Percentiles rank a stretch among this genome's conserved stretches.
phyloP scores from a whole-genome alignment of 768 basidiomycete species.

The Suillus spraguei region DNA sequence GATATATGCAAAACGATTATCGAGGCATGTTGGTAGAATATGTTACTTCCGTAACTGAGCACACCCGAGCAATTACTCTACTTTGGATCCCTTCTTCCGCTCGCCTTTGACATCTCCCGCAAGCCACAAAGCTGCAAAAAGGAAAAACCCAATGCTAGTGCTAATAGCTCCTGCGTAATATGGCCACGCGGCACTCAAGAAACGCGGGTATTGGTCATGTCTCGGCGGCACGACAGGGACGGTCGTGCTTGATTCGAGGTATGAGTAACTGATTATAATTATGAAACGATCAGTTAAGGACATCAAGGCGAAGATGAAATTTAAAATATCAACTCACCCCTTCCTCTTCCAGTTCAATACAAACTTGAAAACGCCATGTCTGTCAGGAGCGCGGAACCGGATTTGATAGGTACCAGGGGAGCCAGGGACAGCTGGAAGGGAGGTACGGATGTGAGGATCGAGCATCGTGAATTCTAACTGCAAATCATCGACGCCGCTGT shows the following conservation, averaged over 20 bases:
- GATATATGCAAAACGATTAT: not conserved
- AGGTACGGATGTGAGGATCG: constrained; percentile 91
- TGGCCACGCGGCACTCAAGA: constrained; percentile 94
- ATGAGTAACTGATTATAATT: constrained; percentile 64
- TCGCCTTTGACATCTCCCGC: constrained; percentile 75
- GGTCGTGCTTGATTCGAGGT: constrained; percentile 69
- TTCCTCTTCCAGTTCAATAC: constrained; percentile 88
- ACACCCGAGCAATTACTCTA: constrained; percentile 21
- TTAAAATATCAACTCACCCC: constrained; percentile 54
- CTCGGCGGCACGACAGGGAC: constrained; percentile 91
- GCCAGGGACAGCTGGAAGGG: constrained; percentile 60
- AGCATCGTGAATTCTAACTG: constrained; percentile 99
- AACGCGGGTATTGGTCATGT: constrained; percentile 95
- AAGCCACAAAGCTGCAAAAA: constrained; percentile 89
- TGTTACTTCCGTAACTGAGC: constrained; percentile 7
- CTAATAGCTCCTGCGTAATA: constrained; percentile 93
- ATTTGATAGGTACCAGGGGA: constrained; percentile 71
- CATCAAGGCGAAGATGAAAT: not conserved
- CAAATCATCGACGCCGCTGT: constrained; percentile 72
- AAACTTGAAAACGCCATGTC: constrained; percentile 99
- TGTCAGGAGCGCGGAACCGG: constrained; percentile 89
- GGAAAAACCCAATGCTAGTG: constrained; percentile 80
- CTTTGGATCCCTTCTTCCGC: constrained; percentile 48
- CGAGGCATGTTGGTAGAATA: not conserved
- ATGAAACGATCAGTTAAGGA: not conserved